These are phyloP conservation scores for Ambrosia artemisiifolia DNA, from an alignment of 129 eudicot species.

Conservation along the genomic window DNA sequence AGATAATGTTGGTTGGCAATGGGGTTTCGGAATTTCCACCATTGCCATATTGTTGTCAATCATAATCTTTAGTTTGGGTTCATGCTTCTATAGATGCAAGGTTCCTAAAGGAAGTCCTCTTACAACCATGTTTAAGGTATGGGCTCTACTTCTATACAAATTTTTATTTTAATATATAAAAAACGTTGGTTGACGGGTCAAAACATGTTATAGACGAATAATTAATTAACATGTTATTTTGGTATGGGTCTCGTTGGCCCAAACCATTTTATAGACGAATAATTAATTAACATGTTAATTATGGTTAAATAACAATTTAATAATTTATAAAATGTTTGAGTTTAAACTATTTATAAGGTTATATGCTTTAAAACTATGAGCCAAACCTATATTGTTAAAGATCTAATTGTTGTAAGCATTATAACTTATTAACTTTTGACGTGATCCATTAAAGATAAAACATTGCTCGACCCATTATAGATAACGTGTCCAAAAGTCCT, in stretches of 20 bases:
- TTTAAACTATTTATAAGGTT: background rate
- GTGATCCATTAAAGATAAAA: background rate
- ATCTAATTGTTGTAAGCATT: no score
- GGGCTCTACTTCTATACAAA: background rate
- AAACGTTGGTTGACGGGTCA: background rate
- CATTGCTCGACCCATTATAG: background rate
- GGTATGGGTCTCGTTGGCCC: background rate
- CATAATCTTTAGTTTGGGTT: constrained; percentile 50
- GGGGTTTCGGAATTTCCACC: constrained; percentile 80
- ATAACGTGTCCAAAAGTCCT: background rate
- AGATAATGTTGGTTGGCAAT: constrained; percentile 90
- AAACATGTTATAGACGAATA: no score
- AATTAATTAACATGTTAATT: background rate
- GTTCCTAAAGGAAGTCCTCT: constrained; percentile 82
- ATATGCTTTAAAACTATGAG: background rate
- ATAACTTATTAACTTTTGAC: no score
- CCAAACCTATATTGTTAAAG: no score
- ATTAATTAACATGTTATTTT: no score
- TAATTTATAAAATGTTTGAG: no score
- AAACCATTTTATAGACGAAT: background rate
- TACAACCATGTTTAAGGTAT: constrained; percentile 71
- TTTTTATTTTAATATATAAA: background rate
- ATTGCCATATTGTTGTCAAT: constrained; percentile 55
- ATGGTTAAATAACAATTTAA: no score
- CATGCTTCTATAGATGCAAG: constrained; percentile 62